phyloP scores from a whole-genome alignment of 441 rosid genomes.

The Manihot esculenta region DNA sequence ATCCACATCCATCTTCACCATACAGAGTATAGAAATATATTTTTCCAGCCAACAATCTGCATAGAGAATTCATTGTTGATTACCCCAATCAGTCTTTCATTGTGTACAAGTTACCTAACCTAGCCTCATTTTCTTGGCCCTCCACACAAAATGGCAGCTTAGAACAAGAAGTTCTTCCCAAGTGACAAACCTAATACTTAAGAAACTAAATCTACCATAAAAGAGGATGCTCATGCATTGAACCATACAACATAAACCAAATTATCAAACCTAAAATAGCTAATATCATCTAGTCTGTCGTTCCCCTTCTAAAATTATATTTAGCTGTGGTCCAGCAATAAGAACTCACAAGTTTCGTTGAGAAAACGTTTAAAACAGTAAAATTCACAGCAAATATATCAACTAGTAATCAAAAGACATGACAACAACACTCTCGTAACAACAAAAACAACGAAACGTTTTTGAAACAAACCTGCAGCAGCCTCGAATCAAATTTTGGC shows the following conservation, averaged over 20 bases:
- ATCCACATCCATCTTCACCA: neutral
- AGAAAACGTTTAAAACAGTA: neutral
- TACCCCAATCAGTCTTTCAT: no score
- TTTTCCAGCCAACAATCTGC: no score
- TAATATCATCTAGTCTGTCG: no score
- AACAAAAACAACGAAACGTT: constrained; percentile 1
- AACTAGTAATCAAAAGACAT: neutral
- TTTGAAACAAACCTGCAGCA: constrained; percentile 59
- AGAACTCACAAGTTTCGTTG: neutral
- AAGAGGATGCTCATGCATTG: neutral
- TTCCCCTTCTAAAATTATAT: neutral
- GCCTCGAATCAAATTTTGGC: constrained; percentile 56
- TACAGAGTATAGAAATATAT: no score
- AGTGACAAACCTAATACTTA: neutral
- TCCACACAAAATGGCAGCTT: neutral
- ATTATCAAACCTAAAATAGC: neutral
- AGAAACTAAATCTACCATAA: no score
- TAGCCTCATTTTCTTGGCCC: neutral
- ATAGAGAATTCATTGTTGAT: no score
- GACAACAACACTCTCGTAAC: neutral
- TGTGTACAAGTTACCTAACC: no score
- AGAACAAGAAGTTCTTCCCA: neutral
- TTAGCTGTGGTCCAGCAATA: neutral
- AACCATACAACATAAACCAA: neutral
- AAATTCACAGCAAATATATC: constrained; percentile 3